Base-by-base conservation (phyloP, 2,329 filamentous ascomycete species). In the Penicillium sp. region DNA sequence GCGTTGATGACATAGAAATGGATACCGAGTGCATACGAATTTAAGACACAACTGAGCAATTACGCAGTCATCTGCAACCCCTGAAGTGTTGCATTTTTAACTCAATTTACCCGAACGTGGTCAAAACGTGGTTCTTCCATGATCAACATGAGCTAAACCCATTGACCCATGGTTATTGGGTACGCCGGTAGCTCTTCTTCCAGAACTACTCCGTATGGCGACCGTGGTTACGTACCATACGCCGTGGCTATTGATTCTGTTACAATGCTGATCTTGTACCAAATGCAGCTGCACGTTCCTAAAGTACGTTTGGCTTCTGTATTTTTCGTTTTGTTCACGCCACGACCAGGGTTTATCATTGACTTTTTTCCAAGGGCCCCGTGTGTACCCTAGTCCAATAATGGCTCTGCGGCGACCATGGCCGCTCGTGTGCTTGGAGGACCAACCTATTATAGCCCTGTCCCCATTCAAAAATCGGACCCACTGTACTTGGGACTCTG, bases 221-320 rank as follows among this genome's bases (percentile, higher is more conserved):
- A 29, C 27, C 27, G 31, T 33, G 31, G 13, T 33, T 33, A 5
- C 13, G 13, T 33, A 33, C 31, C 31, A 33, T 5, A 33, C 31
- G 19, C 29, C 47, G 56, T 42, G 55, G 57, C 42, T 56, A 62
- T 47, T 60, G 58, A 62, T 62, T 51, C 58, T 58, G 44, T 27
- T 35, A 7, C 14, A 24, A 22, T 39, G 58, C 46, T 29, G 57
- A 62, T 60, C 57, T 6, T 35, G 39, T 13, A n/a, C 49, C 26
- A n/a, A 33, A 33, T 24, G n/a, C 21, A 46, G 39, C 27, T 14
- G 29, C 42, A 29, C n/a, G 22, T 19, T 3, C 19, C 3, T 33
- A 13, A 16, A 16, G 31, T 14, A 33, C 29, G 11, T 3, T 31
- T 31, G 29, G 29, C 29, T 33, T 33, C 31, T 33, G 31, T 33